A percentile compares a stretch with the other conserved stretches of the same genome.
These are phyloP conservation scores for Desmodesmus armatus DNA, from an alignment of 139 green algal genomes.

Conservation along the genomic window DNA sequence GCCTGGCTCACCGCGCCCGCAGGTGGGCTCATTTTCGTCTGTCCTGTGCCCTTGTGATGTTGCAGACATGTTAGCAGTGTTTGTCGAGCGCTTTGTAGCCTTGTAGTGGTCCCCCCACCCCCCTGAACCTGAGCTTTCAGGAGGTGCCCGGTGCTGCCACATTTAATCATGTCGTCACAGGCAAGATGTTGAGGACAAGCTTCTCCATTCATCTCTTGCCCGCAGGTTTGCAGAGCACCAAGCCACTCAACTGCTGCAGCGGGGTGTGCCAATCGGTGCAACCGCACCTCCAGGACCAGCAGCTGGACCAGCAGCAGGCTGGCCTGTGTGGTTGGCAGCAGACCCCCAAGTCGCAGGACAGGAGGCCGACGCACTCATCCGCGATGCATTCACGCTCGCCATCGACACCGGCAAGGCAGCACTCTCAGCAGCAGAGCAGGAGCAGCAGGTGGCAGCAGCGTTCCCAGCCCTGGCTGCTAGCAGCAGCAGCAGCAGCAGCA, in stretches of 20 bases:
- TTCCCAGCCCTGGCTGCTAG: not conserved
- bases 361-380: slow-evolving; percentile 27
- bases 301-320: slow-evolving; percentile 22
- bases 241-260: slow-evolving; percentile 24
- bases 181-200: no score
- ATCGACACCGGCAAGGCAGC: slow-evolving; percentile 27
- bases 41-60: no score
- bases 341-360: slow-evolving; percentile 19
- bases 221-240: slow-evolving; percentile 42
- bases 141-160: no score
- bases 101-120: no score
- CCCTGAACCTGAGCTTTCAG: no score
- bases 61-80: no score
- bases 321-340: slow-evolving; percentile 25
- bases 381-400: slow-evolving; percentile 37
- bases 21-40: no score
- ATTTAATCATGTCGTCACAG: no score
- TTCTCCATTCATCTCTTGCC: no score
- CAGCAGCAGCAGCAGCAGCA: not conserved
- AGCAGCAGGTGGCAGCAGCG: slow-evolving; percentile 23
- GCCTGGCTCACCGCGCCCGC: slow-evolving; percentile 69
- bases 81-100: no score
- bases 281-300: slow-evolving; percentile 33
- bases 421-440: slow-evolving; percentile 13
- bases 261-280: slow-evolving; percentile 5